Conservation (phyloP, 805 yeast species). For the Lipomyces chichibuensis region DNA sequence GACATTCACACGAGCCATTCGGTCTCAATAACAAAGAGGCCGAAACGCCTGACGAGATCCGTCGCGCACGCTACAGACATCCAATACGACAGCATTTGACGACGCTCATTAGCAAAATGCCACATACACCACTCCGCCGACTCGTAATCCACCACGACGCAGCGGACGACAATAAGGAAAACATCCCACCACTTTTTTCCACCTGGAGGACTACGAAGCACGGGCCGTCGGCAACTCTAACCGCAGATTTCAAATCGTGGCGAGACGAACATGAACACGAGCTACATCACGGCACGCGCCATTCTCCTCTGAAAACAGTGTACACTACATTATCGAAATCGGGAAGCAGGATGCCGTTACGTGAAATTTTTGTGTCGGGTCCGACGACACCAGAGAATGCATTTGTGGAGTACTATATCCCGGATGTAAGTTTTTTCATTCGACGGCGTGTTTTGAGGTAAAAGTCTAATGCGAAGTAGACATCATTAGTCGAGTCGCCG, state of each 20-base stretch:
- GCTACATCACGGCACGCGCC: background rate
- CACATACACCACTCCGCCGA: background rate
- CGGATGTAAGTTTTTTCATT: conserved; percentile 10
- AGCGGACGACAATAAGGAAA: conserved; percentile 24
- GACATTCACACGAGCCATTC: too few relatives aligned
- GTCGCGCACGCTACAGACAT: background rate
- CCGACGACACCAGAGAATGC: conserved; percentile 32
- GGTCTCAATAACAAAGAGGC: too few relatives aligned
- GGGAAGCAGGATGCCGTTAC: conserved; percentile 15
- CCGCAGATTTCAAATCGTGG: background rate
- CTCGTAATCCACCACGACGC: conserved; percentile 5
- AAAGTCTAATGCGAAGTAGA: background rate
- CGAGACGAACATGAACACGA: background rate
- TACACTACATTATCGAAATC: background rate
- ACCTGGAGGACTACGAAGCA: background rate
- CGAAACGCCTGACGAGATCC: background rate
- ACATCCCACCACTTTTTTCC: conserved; percentile 16
- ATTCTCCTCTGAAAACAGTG: background rate
- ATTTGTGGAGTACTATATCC: conserved; percentile 20
- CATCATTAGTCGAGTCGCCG: conserved; percentile 7
- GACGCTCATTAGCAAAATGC: background rate
- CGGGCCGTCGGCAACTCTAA: background rate
- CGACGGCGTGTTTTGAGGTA: background rate
- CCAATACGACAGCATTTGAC: too few relatives aligned
- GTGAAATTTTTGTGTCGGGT: conserved; percentile 27